A percentile compares a stretch with the other conserved stretches of the same genome.
phyloP scores from a whole-genome alignment of 2,329 filamentous ascomycete species.

The Aspergillus sp. region DNA sequence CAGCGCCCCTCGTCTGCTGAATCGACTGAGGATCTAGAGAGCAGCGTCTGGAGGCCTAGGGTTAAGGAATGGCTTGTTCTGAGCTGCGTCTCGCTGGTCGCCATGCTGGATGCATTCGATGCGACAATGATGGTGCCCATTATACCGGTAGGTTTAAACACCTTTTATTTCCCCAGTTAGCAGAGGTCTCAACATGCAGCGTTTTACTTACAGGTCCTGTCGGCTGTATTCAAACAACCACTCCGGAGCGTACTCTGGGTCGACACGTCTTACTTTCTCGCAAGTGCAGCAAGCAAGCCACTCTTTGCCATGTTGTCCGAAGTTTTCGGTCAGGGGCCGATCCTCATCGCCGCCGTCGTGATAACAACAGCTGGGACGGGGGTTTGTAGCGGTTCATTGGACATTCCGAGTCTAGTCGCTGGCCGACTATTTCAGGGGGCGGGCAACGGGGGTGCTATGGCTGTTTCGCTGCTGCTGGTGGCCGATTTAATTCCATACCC shows the following conservation, averaged over 20 bases:
- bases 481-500: constrained; percentile 40
- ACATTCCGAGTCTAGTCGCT: constrained; percentile 39
- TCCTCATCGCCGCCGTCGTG: constrained; percentile 44
- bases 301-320: constrained; percentile 32
- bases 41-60: constrained; percentile 38
- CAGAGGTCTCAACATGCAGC: background rate
- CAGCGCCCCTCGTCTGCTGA: constrained; percentile 8
- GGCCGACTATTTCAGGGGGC: constrained; percentile 49
- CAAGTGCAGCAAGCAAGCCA: constrained; percentile 28
- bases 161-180: background rate
- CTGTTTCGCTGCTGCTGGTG: constrained; percentile 44
- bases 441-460: constrained; percentile 47
- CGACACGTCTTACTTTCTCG: constrained; percentile 49
- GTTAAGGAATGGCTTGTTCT: constrained; percentile 44
- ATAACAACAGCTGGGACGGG: constrained; percentile 50
- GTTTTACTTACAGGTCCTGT: constrained; percentile 27
- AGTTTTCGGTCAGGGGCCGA: constrained; percentile 47
- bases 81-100: constrained; percentile 43
- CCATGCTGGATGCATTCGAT: constrained; percentile 52
- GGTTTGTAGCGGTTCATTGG: constrained; percentile 41
- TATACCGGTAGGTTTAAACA: constrained; percentile 39
- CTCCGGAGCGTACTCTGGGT: constrained; percentile 49
- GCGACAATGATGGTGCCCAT: constrained; percentile 49
- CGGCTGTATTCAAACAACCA: constrained; percentile 34
- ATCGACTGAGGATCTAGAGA: constrained; percentile 10